A percentile compares a stretch with the other conserved stretches of the same genome.
Evolutionary conservation across 2,329 filamentous ascomycete species (phyloP).

Genomic region (Ceratocystiopsis minuta): DNA sequence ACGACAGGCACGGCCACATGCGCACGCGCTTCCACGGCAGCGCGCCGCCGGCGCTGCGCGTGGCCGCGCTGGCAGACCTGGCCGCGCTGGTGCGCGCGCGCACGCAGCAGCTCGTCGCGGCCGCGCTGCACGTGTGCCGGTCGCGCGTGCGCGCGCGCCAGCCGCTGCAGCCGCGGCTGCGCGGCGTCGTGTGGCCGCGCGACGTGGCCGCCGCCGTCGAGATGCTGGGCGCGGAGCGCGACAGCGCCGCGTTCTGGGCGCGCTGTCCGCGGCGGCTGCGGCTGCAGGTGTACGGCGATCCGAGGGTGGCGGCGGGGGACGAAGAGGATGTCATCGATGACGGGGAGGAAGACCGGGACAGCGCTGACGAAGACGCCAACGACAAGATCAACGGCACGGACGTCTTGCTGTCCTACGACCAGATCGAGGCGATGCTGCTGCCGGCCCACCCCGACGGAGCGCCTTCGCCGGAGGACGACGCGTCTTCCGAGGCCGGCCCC

Average conservation of each 20-base stretch:
- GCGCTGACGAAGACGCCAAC: conserved; percentile 1
- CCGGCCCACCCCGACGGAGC: not conserved
- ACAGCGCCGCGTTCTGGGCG: too few relatives aligned
- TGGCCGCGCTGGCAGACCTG: conserved; percentile 61
- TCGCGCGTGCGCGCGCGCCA: conserved; percentile 39
- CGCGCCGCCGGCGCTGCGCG: conserved; percentile 49
- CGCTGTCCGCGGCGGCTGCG: too few relatives aligned
- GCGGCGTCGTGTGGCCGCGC: too few relatives aligned
- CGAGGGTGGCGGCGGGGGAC: too few relatives aligned
- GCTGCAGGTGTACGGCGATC: too few relatives aligned
- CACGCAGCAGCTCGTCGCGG: conserved; percentile 50
- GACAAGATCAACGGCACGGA: conserved; percentile 3
- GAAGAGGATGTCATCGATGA: too few relatives aligned
- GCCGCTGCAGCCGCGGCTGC: too few relatives aligned
- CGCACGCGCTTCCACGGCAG: too few relatives aligned
- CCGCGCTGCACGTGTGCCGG: conserved; percentile 50
- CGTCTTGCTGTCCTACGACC: conserved; percentile 4
- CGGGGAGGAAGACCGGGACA: too few relatives aligned
- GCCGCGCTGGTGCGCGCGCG: conserved; percentile 48
- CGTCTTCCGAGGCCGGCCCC: not conserved
- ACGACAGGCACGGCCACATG: too few relatives aligned
- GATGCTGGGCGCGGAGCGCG: too few relatives aligned
- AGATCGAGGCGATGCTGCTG: conserved; percentile 3
- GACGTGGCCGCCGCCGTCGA: too few relatives aligned
- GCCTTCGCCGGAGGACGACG: not conserved